Evolutionary conservation across 495 filamentous ascomycete genomes (phyloP).

Genomic region (Penicillium simplicissimum): DNA sequence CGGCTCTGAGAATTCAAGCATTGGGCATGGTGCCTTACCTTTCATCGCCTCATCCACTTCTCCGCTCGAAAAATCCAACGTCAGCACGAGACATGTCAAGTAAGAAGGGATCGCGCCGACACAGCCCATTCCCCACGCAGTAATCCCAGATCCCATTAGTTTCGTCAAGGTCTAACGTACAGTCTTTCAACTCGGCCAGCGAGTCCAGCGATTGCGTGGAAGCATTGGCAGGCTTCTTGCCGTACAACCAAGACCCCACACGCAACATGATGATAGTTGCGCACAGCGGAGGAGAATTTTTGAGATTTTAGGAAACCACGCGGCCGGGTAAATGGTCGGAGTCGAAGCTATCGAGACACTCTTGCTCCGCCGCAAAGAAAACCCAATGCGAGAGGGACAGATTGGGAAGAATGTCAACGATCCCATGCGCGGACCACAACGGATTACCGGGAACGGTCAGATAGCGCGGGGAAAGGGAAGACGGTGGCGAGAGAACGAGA

Average conservation of each 20-base stretch:
- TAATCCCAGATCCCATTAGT: background rate
- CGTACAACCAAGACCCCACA: constrained; percentile 58
- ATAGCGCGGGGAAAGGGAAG: constrained; percentile 2
- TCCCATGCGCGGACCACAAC: constrained; percentile 27
- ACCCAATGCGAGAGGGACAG: constrained; percentile 23
- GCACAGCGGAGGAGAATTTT: background rate
- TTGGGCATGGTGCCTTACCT: constrained; percentile 39
- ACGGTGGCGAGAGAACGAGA: constrained; percentile 6
- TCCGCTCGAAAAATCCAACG: constrained; percentile 11
- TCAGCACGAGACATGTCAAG: constrained; percentile 17
- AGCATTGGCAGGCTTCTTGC: constrained; percentile 50
- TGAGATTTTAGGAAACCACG: background rate
- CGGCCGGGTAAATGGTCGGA: background rate
- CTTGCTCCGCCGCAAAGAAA: constrained; percentile 1
- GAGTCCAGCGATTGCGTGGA: constrained; percentile 61
- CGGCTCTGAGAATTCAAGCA: background rate
- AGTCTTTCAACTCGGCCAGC: constrained; percentile 58
- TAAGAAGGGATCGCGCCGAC: constrained; percentile 2
- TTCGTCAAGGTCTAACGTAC: constrained; percentile 40
- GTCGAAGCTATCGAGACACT: background rate
- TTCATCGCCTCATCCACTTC: constrained; percentile 65
- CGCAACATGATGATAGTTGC: constrained; percentile 37
- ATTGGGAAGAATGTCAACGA: constrained; percentile 36
- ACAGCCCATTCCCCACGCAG: background rate
- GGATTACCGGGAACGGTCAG: constrained; percentile 27